phyloP scores from a whole-genome alignment of 2,329 filamentous ascomycete species.

The Talaromyces amestolkiae region DNA sequence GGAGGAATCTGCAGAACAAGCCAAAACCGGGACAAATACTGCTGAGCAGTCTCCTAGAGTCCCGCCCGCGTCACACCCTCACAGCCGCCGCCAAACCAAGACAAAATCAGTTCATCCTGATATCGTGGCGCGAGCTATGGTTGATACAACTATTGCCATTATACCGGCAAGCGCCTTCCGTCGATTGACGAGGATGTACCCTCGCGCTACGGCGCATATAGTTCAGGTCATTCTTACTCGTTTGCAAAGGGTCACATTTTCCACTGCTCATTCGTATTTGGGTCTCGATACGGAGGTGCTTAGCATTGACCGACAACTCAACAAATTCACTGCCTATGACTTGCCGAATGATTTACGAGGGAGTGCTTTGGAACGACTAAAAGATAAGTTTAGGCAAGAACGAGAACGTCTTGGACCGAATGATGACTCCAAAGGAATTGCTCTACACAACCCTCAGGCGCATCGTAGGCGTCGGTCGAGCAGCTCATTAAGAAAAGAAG shows the following conservation, averaged over 20 bases:
- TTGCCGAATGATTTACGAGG: constrained; percentile 87
- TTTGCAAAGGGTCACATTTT: constrained; percentile 88
- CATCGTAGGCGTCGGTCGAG: constrained; percentile 69
- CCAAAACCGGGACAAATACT: constrained; percentile 18
- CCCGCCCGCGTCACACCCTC: constrained; percentile 17
- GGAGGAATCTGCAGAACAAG: constrained; percentile 46
- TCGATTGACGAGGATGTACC: constrained; percentile 87
- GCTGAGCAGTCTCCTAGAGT: constrained; percentile 25
- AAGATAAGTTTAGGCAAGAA: constrained; percentile 88
- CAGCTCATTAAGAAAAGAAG: constrained; percentile 74
- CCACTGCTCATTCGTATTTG: constrained; percentile 91
- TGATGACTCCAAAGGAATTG: constrained; percentile 87
- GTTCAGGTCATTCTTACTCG: constrained; percentile 95
- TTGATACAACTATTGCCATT: constrained; percentile 96
- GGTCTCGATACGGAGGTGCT: constrained; percentile 89
- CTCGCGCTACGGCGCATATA: constrained; percentile 93
- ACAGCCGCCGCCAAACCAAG: constrained; percentile 33
- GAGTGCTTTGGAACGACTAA: constrained; percentile 75
- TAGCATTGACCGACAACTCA: constrained; percentile 89
- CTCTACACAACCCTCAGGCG: constrained; percentile 75
- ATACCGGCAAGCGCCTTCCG: constrained; percentile 96
- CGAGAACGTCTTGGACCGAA: constrained; percentile 76
- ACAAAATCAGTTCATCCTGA: constrained; percentile 85
- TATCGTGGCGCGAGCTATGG: constrained; percentile 90
- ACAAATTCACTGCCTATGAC: constrained; percentile 86